Evolutionary conservation across 2,329 filamentous ascomycete species (phyloP).

Genomic region (Aspergillus amoenus): DNA sequence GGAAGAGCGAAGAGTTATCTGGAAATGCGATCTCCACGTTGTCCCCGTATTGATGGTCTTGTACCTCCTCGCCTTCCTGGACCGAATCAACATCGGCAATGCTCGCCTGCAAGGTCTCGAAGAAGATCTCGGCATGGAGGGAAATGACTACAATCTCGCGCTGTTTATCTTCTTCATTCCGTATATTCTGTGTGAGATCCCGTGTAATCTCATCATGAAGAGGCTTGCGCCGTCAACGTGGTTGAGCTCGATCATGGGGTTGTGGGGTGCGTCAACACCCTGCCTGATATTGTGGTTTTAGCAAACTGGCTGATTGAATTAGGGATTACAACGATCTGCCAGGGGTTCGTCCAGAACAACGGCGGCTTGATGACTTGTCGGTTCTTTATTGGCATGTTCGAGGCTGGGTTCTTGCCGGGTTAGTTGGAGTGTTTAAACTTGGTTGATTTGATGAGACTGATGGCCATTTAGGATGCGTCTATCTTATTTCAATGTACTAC

Average conservation of each 20-base stretch:
- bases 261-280: slow-evolving; percentile 9
- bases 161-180: slow-evolving; percentile 17
- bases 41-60: slow-evolving; percentile 42
- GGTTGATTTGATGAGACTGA: too few relatives aligned
- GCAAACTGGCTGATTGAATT: too few relatives aligned
- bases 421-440: too few relatives aligned
- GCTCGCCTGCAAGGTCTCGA: slow-evolving; percentile 38
- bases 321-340: too few relatives aligned
- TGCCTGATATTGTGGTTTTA: too few relatives aligned
- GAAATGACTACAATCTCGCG: slow-evolving; percentile 37
- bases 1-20: slow-evolving; percentile 31
- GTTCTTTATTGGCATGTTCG: slow-evolving; percentile 14
- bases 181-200: slow-evolving; percentile 18
- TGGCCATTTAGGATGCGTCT: slow-evolving; percentile 7
- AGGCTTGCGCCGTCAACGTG: slow-evolving; percentile 13
- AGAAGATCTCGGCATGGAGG: slow-evolving; percentile 31
- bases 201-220: slow-evolving; percentile 16
- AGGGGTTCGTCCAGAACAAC: too few relatives aligned
- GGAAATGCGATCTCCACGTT: slow-evolving; percentile 45
- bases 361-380: not conserved
- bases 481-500: slow-evolving; percentile 17
- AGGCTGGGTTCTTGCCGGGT: slow-evolving; percentile 13
- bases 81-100: slow-evolving; percentile 33
- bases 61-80: slow-evolving; percentile 26
- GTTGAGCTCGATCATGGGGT: slow-evolving; percentile 16